These are phyloP conservation scores for Xerocomus potaroensis DNA, from an alignment of 768 basidiomycete genomes.

Conservation along the genomic window DNA sequence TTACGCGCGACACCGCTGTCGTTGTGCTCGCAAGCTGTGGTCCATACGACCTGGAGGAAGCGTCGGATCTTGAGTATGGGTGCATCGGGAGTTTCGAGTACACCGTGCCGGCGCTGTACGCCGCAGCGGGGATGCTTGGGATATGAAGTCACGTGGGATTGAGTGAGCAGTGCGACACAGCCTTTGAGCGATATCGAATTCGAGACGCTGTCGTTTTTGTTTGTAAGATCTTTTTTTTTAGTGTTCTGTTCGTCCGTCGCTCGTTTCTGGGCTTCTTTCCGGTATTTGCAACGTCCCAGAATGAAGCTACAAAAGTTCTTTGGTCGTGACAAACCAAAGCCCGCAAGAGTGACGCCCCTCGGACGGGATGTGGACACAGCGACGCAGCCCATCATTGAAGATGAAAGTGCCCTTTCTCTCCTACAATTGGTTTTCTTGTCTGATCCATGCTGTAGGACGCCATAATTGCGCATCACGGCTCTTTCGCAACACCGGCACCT, in stretches of 20 bases:
- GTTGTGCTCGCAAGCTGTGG: conserved; percentile 57
- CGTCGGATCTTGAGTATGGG: conserved; percentile 25
- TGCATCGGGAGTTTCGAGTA: conserved; percentile 59
- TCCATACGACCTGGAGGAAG: conserved; percentile 54
- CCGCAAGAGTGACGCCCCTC: conserved; percentile 27
- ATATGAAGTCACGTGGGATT: conserved; percentile 20
- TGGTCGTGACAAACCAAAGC: conserved; percentile 44
- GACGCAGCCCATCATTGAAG: conserved; percentile 25
- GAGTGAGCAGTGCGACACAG: conserved; percentile 18
- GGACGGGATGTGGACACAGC: conserved; percentile 20
- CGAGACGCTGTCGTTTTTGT: neutral
- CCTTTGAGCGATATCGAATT: conserved; percentile 17
- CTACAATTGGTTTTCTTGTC: neutral
- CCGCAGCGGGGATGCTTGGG: conserved; percentile 35
- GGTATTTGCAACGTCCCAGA: neutral
- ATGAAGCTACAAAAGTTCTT: conserved; percentile 60
- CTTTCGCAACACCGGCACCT: neutral
- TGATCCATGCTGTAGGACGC: conserved; percentile 16
- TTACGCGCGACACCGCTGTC: conserved; percentile 28
- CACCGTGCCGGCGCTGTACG: conserved; percentile 47
- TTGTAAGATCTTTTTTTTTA: neutral
- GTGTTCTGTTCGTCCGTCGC: neutral
- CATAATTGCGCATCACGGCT: conserved; percentile 22
- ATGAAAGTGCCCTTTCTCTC: conserved; percentile 14
- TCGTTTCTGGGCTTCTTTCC: too few relatives aligned